A percentile compares a stretch with the other conserved stretches of the same genome.
Conservation (phyloP, 352 stramenopile genomes). For the Phytophthora agathidicida region DNA sequence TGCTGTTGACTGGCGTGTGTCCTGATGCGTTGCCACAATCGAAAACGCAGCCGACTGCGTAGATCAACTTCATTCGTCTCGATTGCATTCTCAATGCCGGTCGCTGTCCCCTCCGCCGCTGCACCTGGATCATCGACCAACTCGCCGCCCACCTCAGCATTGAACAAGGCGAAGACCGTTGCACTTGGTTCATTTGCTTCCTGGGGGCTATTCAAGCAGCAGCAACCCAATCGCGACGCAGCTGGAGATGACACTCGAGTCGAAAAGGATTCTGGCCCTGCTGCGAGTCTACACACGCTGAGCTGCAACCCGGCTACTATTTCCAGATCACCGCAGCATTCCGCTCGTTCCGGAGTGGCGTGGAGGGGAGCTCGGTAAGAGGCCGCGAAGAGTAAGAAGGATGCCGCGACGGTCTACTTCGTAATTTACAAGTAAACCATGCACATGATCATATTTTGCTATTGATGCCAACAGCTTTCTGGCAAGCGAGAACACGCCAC, state of each 20-base stretch:
- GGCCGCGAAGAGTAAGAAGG: too few relatives aligned
- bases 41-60: slow-evolving; percentile 6
- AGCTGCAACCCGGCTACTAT: slow-evolving; percentile 3
- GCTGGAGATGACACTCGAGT: not conserved
- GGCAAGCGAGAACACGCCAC: too few relatives aligned
- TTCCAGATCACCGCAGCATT: not conserved
- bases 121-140: not conserved
- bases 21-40: slow-evolving; percentile 15
- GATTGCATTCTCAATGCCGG: not conserved
- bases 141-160: too few relatives aligned
- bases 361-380: slow-evolving; percentile 25
- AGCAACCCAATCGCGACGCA: slow-evolving; percentile 3
- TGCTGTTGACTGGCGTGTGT: too few relatives aligned
- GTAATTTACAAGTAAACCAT: too few relatives aligned
- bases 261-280: slow-evolving; percentile 7
- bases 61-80: slow-evolving; percentile 5
- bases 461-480: too few relatives aligned
- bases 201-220: slow-evolving; percentile 17
- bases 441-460: too few relatives aligned
- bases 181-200: slow-evolving; percentile 2
- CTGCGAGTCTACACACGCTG: slow-evolving; percentile 14
- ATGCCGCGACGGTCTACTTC: too few relatives aligned
- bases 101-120: not conserved
- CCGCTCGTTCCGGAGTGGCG: slow-evolving; percentile 2
- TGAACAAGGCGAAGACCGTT: slow-evolving; percentile 6